Base-by-base conservation (phyloP, 805 yeast genomes). In the Maudiozyma bulderi region DNA sequence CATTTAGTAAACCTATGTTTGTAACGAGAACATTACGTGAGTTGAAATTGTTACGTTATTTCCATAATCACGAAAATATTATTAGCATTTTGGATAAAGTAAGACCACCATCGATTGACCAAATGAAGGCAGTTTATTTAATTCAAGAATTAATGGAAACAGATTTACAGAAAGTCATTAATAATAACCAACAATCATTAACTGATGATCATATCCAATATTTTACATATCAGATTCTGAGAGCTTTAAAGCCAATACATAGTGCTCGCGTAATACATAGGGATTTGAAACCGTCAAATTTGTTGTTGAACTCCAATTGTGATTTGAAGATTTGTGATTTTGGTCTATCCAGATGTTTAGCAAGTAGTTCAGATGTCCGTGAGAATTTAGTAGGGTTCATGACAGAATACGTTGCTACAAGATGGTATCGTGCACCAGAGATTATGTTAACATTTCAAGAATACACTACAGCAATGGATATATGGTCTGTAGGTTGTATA, bases 401-500 rank as follows among this genome's bases (percentile, higher is more conserved):
- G 70, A 85, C 91, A 0, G 91, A 85, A 60, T 85, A 85, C 55
- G 93, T 85, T 3, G 91, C 91, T 3, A 85, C 93, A 8, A 70
- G 93, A 57, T 85, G 91, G 91, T 85, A 85, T 61, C 69, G 93
- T 47, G 91, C 91, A 0, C 91, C 91, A 0, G 93, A 85, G 62
- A 82, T 85, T 50, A 85, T 85, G 91, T 66, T 85, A 30, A 78
- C 86, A 0, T 74, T 77, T 51, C 81, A 85, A 40, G 82, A 81
- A 57, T 85, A 85, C 55, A 77, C 90, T 2, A 79, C 83, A 8
- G 86, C 89, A 0, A 82, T 85, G 51, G 93, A 85, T 60, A 72
- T 84, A 13, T 85, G 93, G 93, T 80, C 88, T 0, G 81, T 83
- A 40, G 93, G 91, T 0, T 84, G 91, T 60, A 82, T 85, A 34